phyloP scores from a whole-genome alignment of 2,329 filamentous ascomycete species.

The Orbilia brochopaga region DNA sequence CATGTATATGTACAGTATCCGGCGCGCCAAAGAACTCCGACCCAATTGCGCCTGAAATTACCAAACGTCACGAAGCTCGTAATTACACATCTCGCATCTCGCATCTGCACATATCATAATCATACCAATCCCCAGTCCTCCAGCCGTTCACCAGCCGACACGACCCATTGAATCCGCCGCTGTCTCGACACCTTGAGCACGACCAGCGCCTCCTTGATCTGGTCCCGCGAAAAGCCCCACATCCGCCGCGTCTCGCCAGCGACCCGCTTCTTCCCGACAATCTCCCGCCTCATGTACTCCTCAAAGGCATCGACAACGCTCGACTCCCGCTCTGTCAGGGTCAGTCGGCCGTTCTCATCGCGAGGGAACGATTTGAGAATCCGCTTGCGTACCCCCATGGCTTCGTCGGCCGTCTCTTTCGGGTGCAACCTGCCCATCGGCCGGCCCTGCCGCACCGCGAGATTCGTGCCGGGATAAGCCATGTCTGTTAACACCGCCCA shows the following conservation, averaged over 20 bases:
- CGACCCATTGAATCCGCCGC: conserved; percentile 38
- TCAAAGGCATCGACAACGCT: conserved; percentile 34
- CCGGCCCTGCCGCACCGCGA: conserved; percentile 20
- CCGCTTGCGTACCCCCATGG: conserved; percentile 29
- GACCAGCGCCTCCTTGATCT: conserved; percentile 44
- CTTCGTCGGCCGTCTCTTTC: conserved; percentile 29
- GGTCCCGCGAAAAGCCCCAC: conserved; percentile 47
- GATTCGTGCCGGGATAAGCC: conserved; percentile 22
- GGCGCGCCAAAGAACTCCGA: neutral
- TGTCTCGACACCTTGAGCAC: conserved; percentile 42
- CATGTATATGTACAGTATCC: conserved; percentile 1
- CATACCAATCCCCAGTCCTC: conserved; percentile 47
- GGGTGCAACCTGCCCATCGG: conserved; percentile 33
- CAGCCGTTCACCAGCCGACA: conserved; percentile 36
- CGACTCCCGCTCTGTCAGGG: conserved; percentile 38
- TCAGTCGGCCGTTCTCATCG: conserved; percentile 18
- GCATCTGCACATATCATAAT: too few species aligned
- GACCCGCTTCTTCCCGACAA: conserved; percentile 32
- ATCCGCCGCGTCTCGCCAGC: conserved; percentile 42
- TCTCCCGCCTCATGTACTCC: conserved; percentile 41
- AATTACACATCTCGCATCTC: neutral
- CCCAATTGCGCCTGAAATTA: conserved; percentile 7
- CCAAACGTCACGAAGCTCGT: neutral
- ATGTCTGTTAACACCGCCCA: conserved; percentile 38
- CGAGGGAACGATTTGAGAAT: conserved; percentile 31